A percentile compares a stretch with the other conserved stretches of the same genome.
These are phyloP conservation scores for Suaeda aralocaspica DNA, from an alignment of 148 eudicot genomes.

Conservation along the genomic window DNA sequence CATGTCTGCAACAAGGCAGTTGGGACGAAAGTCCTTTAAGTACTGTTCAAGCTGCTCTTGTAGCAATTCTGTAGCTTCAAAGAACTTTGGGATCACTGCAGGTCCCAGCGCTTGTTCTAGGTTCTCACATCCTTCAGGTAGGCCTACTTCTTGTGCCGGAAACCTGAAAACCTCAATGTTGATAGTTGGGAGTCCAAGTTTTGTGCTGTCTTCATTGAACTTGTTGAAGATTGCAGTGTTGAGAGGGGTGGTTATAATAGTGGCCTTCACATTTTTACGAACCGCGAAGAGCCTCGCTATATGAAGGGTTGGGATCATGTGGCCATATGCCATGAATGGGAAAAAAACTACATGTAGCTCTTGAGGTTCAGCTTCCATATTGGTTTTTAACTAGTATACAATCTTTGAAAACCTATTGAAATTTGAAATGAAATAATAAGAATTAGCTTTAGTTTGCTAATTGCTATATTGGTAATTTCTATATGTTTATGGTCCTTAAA, in stretches of 20 bases:
- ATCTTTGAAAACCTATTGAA: too few species aligned
- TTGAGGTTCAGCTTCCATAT: conserved; percentile 17
- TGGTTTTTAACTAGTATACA: too few species aligned
- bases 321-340: conserved; percentile 53
- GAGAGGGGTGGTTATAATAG: conserved; percentile 56
- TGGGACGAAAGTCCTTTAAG: conserved; percentile 23
- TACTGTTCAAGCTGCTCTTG: conserved; percentile 32
- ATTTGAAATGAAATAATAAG: too few species aligned
- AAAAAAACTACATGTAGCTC: conserved; percentile 45
- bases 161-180: conserved; percentile 27
- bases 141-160: conserved; percentile 31
- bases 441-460: too few species aligned
- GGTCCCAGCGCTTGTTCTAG: conserved; percentile 8
- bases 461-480: too few species aligned
- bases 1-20: conserved; percentile 31
- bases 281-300: conserved; percentile 36
- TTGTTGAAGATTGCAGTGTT: conserved; percentile 32
- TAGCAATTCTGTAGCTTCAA: conserved; percentile 25
- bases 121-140: conserved; percentile 40
- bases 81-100: conserved; percentile 18
- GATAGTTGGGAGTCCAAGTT: neutral
- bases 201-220: conserved; percentile 16
- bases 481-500: too few species aligned
- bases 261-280: conserved; percentile 33
- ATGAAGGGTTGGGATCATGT: conserved; percentile 49